A percentile compares a stretch with the other conserved stretches of the same genome.
phyloP scores from a whole-genome alignment of 257 asterid genomes.

The Nicotiana noctiflora region DNA sequence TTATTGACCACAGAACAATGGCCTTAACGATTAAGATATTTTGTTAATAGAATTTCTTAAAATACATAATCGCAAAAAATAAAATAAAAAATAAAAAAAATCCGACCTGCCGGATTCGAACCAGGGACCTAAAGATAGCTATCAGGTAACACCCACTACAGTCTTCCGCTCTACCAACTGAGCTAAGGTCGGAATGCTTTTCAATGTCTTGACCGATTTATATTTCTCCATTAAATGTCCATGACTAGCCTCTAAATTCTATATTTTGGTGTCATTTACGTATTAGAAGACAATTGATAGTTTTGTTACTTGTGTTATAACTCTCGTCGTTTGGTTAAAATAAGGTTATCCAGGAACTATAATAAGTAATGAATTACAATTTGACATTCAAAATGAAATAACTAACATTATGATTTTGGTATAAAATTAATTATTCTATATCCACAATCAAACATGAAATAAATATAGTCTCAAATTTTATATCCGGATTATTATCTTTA shows the following conservation, averaged over 20 bases:
- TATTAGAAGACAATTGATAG: background rate
- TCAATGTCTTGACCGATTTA: accelerated
- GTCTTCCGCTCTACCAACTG: slow-evolving; percentile 72
- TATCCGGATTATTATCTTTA: too few species aligned
- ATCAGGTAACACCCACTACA: slow-evolving; percentile 21
- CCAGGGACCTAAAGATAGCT: slow-evolving; percentile 22
- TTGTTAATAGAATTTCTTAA: background rate
- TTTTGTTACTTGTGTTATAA: background rate
- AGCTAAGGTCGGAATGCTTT: slow-evolving; percentile 32
- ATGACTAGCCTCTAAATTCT: too few species aligned
- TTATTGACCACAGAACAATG: background rate
- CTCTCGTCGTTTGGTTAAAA: too few species aligned
- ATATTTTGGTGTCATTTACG: background rate
- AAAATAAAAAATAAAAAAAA: too few species aligned
- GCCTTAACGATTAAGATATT: background rate
- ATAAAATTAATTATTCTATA: too few species aligned
- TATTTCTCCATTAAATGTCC: too few species aligned
- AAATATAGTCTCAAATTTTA: too few species aligned
- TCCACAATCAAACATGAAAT: too few species aligned
- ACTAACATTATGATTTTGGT: too few species aligned
- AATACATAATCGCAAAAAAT: background rate
- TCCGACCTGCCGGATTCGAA: slow-evolving; percentile 33
- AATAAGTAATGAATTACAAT: too few species aligned
- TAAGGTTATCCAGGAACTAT: too few species aligned
- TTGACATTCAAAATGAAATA: too few species aligned